Evolutionary conservation across 2,329 filamentous ascomycete species (phyloP), one percentile per base, ranked within the genome.

Genomic region (Fonsecaea pugnacius): DNA sequence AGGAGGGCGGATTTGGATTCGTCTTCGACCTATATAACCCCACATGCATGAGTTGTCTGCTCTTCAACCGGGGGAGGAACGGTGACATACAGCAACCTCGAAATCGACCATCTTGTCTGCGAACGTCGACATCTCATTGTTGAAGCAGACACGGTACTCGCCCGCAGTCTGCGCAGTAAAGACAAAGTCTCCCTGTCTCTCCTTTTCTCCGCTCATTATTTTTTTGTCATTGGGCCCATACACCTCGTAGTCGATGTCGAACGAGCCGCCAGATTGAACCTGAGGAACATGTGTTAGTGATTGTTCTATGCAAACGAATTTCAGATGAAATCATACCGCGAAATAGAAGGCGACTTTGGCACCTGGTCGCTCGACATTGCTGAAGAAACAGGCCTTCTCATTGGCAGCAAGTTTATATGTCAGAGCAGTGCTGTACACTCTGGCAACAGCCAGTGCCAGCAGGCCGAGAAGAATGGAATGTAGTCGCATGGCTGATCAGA

Each of bases 321-420:
- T 24, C n/a, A 50, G 9, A n/a, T 43, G 18, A 9, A 64, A 59
- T 80, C 89, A 70, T 82, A 99, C 95, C 66, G 95, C 96, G 80
- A 99, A 99, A 83, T 99, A 99, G 76, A 99, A 99, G 56, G 95
- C 93, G 71, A 99, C 84, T 86, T 99, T 99, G 73, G 91, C 87
- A 72, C 89, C 89, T 76, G 86, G 85, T 76, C 90, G 86, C 69
- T 92, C 87, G 61, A 94, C 89, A 71, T 87, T 82, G 63, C 91
- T 86, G 78, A 91, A 97, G 86, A 99, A 99, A 83, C 95, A 99
- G 66, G 95, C 92, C 79, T 91, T 92, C 83, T 98, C 95, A 81
- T 96, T 91, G 57, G 95, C 91, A 58, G 84, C 81, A 53, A 99
- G 84, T 80, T 93, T 91, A 84, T 97, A 99, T 54, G 95, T 99